Base-by-base conservation (phyloP, 495 filamentous ascomycete genomes). In the Xylaria scruposa region DNA sequence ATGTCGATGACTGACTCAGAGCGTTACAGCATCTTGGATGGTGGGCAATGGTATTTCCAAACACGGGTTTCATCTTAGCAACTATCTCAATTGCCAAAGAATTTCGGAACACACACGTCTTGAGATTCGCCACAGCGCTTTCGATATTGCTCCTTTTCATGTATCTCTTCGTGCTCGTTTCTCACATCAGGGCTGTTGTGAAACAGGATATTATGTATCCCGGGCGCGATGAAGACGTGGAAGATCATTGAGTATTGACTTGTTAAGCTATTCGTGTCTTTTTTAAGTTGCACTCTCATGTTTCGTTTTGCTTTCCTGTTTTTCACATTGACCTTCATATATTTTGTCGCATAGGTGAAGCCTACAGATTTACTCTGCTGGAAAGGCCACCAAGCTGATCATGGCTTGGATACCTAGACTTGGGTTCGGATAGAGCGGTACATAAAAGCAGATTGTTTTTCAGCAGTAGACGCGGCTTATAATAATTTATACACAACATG, bases 11-110 rank as follows among this genome's bases (percentile, higher is more conserved):
- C 51, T 56, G 24, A 56, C 51, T 24, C 51, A 12, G 24, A 15
- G 12, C 13, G 10, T 44, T 44, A 9, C 17, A 60, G 56, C 85
- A 87, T 73, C 75, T 89, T 33, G 83, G 82, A 44, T 90, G 88
- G 87, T 90, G 85, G 83, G 85, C 83, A 1, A 85, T 88, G 76
- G 85, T 90, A 6, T 90, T 90, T 70, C 88, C 88, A 7, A 90
- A 90, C 70, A 87, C 86, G 6, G 88, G 88, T 29, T 89, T 90
- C 72, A 83, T 83, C 26, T 70, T 87, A 12, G 81, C 84, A 13
- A 85, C 82, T 9, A 85, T 88, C 38, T 74, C 82, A 21, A 83
- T 89, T 26, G 85, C 81, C 7, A 76, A 80, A 12, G 80, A 78
- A 4, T 75, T 88, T 6, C 67, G 73, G 12, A 85, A 83, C 62